Evolutionary conservation across 176 grass and related monocot genomes (phyloP), one percentile per base, ranked within the genome.

Genomic region (Avena atlantica): DNA sequence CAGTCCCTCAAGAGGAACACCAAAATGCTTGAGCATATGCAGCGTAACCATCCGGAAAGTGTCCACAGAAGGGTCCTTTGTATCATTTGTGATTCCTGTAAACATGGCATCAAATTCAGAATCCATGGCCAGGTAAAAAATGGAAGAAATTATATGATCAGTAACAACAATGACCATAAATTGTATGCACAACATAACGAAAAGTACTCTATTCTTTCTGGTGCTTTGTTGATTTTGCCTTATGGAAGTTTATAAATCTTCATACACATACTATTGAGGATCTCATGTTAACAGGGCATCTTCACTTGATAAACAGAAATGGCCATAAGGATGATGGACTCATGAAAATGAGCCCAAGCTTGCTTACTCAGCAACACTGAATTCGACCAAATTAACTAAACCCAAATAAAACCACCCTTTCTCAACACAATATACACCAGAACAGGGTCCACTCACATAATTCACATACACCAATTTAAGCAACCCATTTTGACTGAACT

Each of bases 11-110:
- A 98, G 71, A 55, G 96, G 92, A 89, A 96, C 92, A 16, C 93
- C 96, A 81, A 98, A 98, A 42, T 70, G 84, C 88, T 96, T 94
- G 13, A 98, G 88, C 88, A 98, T 93, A 84, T 98, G 96, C 84
- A 96, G 80, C 29, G 96, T 96, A 23, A 87, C 90, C 76, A 89
- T 91, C 58, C 87, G 76, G 44, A 94, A 98, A 72, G 92, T 90
- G 74, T 96, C 96, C 19, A 96, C 87, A 52, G 92, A 94, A 62
- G 92, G 90, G 25, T 96, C 93, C 78, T 92, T 96, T 1, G 91
- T 78, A 89, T 98, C 92, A 83, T 98, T 98, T 9, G 96, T 98
- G 80, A 98, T 91, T 80, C 96, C 96, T 98, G 84, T 1, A 48
- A 48, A 48, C 45, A 48, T 48, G 45, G 45, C 9, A 48, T 11